Evolutionary conservation across 306 rosid genomes (phyloP), one percentile per base, ranked within the genome.

Genomic region (Gastrolobium bilobum): DNA sequence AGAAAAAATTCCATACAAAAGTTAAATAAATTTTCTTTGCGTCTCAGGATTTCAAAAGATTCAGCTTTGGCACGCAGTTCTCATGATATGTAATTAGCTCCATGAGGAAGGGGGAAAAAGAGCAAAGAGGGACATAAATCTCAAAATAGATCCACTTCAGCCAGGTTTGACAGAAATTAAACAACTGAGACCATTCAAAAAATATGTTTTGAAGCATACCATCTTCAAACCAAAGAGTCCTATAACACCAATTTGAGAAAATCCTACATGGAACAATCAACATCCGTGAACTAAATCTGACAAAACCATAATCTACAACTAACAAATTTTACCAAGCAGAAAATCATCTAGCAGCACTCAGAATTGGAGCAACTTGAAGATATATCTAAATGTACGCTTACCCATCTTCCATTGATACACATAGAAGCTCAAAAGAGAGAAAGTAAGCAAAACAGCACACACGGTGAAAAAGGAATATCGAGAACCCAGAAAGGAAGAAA

Each of bases 321-420:
- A 72, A 65, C 77, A 61, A 68, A 10, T 13, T 39, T 39, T 10
- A 66, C 79, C 33, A 72, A 26, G 29, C 4, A 59, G 66, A 71
- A 76, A 52, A 33, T 51, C 50, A 75, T 29, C 51, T 38, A 79
- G 51, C 51, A 67, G 73, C 51, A 79, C 80, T 71, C 78, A 73
- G 52, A 84, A 76, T 29, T 46, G 57, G 56, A 50, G 62, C 61
- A 56, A 47, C 8, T 52, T 40, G 50, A 54, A 84, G 77, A 66
- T 52, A 50, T 40, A 4, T 4, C 33, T 51, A 20, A 81, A 82
- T 62, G 75, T 37, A 63, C 38, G 9, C 62, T 15, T 79, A 52
- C 38, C 40, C 73, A 82, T 53, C 62, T 75, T 71, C 64, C 76
- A 37, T 35, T 39, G 70, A 68, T 75, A 35, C 68, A 43, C n/a